phyloP scores from a whole-genome alignment of 2,329 filamentous ascomycete species.

The Colletotrichum eleusines region DNA sequence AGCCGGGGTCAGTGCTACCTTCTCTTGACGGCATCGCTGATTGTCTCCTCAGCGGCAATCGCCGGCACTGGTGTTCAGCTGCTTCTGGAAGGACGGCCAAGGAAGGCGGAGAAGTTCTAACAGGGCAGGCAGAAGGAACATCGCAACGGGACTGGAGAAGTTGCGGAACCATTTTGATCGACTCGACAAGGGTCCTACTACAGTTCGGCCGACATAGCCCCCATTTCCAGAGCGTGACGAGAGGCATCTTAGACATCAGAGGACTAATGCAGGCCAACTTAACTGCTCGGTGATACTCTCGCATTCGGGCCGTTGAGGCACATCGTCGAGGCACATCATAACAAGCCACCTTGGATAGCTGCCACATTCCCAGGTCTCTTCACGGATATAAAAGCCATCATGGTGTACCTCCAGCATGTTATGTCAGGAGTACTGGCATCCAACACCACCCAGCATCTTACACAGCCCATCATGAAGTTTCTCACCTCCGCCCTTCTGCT shows the following conservation, averaged over 20 bases:
- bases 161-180: background rate
- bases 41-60: background rate
- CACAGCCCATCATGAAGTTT: slow-evolving; percentile 62
- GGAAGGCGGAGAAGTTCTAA: background rate
- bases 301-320: slow-evolving; percentile 40
- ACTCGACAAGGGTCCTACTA: background rate
- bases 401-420: slow-evolving; percentile 38
- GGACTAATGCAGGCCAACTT: slow-evolving; percentile 34
- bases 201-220: slow-evolving; percentile 24
- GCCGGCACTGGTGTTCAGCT: background rate
- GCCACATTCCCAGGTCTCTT: background rate
- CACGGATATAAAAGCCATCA: slow-evolving; percentile 33
- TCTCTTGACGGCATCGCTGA: background rate
- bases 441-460: slow-evolving; percentile 37
- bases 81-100: background rate
- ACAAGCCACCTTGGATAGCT: slow-evolving; percentile 1
- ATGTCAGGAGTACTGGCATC: slow-evolving; percentile 30
- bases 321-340: slow-evolving; percentile 35
- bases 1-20: slow-evolving; percentile 10
- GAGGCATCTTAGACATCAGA: slow-evolving; percentile 12
- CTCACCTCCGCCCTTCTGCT: slow-evolving; percentile 63
- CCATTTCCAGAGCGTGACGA: slow-evolving; percentile 10
- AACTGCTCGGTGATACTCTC: slow-evolving; percentile 38
- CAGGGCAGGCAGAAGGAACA: background rate
- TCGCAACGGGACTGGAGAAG: background rate